Percentiles rank a stretch among this genome's conserved stretches.
These are phyloP conservation scores for Termitomyces sp. DNA, from an alignment of 768 basidiomycete genomes.

Conservation along the genomic window DNA sequence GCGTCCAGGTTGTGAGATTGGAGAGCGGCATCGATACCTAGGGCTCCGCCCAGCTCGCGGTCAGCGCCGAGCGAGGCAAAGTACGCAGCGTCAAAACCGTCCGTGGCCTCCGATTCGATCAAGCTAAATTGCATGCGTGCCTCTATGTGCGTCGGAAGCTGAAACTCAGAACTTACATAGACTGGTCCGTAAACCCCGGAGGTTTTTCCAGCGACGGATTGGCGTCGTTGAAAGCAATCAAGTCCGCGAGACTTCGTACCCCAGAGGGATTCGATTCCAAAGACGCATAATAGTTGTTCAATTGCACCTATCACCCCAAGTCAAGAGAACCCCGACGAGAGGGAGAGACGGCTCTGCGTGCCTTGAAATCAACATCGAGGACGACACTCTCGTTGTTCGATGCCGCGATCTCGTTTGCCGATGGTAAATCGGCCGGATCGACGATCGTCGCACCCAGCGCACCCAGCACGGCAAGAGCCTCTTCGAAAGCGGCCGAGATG, in stretches of 20 bases:
- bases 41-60: constrained; percentile 39
- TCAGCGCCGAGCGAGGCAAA: constrained; percentile 38
- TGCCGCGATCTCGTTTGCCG: constrained; percentile 39
- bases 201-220: constrained; percentile 46
- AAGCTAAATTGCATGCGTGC: constrained; percentile 17
- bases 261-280: constrained; percentile 50
- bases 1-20: constrained; percentile 43
- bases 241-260: constrained; percentile 46
- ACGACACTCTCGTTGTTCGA: constrained; percentile 53
- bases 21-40: constrained; percentile 50
- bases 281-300: constrained; percentile 41
- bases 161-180: constrained; percentile 19
- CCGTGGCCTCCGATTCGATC: constrained; percentile 31
- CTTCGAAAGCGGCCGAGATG: constrained; percentile 32
- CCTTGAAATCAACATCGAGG: constrained; percentile 55
- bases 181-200: constrained; percentile 30
- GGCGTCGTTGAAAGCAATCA: constrained; percentile 51
- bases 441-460: constrained; percentile 45
- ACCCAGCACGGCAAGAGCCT: constrained; percentile 30
- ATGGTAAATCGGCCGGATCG: constrained; percentile 58
- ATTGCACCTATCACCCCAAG: constrained; percentile 33
- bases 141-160: too few relatives aligned
- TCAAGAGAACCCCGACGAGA: too few relatives aligned
- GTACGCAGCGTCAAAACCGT: constrained; percentile 36
- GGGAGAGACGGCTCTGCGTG: constrained; percentile 10